These are phyloP conservation scores for Pharnaceum exiguum DNA, from an alignment of 148 eudicot species.

Conservation along the genomic window DNA sequence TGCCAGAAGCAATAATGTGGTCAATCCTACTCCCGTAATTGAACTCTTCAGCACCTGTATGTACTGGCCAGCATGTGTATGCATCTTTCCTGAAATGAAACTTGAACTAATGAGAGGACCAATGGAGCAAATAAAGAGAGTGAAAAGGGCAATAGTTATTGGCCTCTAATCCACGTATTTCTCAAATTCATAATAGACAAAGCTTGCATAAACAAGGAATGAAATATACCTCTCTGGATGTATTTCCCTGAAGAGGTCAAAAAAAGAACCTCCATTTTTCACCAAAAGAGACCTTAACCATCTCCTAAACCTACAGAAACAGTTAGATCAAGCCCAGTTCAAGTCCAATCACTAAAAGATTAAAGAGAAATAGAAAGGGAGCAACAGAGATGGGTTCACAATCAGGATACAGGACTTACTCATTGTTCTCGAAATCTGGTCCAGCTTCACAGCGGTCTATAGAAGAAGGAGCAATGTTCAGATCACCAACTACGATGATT, in stretches of 20 bases:
- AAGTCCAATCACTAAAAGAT: not conserved
- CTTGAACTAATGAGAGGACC: slow-evolving; percentile 1
- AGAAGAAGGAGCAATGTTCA: slow-evolving; percentile 87
- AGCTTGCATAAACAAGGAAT: not conserved
- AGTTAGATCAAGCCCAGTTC: not conserved
- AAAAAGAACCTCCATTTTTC: slow-evolving; percentile 62
- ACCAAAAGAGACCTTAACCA: slow-evolving; percentile 82
- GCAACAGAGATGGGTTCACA: not conserved
- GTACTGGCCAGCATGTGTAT: slow-evolving; percentile 84
- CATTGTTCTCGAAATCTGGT: slow-evolving; percentile 82
- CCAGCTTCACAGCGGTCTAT: slow-evolving; percentile 92
- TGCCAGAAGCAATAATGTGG: slow-evolving; percentile 76
- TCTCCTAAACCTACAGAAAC: slow-evolving; percentile 64
- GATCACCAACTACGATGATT: slow-evolving; percentile 80
- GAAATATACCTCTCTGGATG: slow-evolving; percentile 58
- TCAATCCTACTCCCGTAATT: slow-evolving; percentile 94
- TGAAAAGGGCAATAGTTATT: not conserved
- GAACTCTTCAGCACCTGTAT: slow-evolving; percentile 86
- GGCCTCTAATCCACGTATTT: not conserved
- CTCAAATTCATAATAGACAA: not conserved
- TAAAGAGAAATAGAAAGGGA: not conserved
- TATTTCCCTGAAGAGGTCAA: slow-evolving; percentile 68
- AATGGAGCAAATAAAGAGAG: not conserved
- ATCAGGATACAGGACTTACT: slow-evolving; percentile 44
- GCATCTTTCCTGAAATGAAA: slow-evolving; percentile 62